phyloP scores from a whole-genome alignment of 345 rosid species.

The Raphanus raphanistrum region DNA sequence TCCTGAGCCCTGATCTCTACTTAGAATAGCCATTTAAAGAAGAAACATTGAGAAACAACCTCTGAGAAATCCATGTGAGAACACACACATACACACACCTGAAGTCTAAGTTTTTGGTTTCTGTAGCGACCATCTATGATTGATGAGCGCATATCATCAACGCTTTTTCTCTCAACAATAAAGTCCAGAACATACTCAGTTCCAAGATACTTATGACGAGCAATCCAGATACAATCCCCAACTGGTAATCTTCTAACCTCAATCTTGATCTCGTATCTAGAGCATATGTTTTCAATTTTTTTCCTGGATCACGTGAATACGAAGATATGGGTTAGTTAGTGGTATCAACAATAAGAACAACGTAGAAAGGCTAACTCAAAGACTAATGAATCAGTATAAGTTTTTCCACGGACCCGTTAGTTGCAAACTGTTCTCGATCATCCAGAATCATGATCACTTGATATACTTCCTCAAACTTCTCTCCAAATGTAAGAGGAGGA shows the following conservation, averaged over 20 bases:
- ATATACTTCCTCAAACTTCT: background rate
- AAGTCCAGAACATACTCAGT: slow-evolving; percentile 87
- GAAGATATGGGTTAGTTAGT: background rate
- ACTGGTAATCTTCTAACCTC: slow-evolving; percentile 68
- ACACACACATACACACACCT: background rate
- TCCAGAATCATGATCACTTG: background rate
- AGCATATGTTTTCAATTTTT: background rate
- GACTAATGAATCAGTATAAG: background rate
- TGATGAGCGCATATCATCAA: slow-evolving; percentile 79
- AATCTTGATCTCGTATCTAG: background rate
- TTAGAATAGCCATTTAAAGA: slow-evolving; percentile 10
- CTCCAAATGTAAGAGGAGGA: background rate
- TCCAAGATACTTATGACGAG: slow-evolving; percentile 48
- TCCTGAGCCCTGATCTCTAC: slow-evolving; percentile 85
- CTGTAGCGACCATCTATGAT: slow-evolving; percentile 85
- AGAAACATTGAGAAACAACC: slow-evolving; percentile 15
- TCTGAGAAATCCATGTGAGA: background rate
- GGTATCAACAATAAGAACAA: background rate
- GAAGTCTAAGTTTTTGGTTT: slow-evolving; percentile 83
- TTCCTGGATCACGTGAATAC: background rate
- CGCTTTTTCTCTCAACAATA: slow-evolving; percentile 87
- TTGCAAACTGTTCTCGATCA: background rate
- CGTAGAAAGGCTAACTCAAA: background rate
- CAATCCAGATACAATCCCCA: background rate
- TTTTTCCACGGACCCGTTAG: background rate